phyloP scores from a whole-genome alignment of 768 basidiomycete genomes.

The Boletus rubescentipes region DNA sequence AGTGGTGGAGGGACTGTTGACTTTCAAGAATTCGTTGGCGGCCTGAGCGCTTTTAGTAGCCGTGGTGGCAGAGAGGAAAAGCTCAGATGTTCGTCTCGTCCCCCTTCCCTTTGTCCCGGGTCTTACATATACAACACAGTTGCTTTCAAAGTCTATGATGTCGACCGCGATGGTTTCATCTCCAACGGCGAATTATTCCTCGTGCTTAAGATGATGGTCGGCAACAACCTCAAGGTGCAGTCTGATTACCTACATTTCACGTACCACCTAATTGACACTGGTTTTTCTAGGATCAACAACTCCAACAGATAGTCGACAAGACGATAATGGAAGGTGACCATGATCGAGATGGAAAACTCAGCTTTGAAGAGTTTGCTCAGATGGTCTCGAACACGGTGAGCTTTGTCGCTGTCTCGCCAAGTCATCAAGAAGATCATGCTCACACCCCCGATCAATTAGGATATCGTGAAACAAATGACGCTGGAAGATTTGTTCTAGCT shows the following conservation, averaged over 20 bases:
- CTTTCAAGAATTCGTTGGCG: conserved; percentile 98
- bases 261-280: background rate
- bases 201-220: conserved; percentile 99
- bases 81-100: conserved; percentile 70
- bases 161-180: conserved; percentile 96
- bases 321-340: conserved; percentile 99
- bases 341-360: conserved; percentile 96
- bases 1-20: conserved; percentile 99
- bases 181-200: conserved; percentile 98
- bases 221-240: conserved; percentile 91
- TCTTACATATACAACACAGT: conserved; percentile 48
- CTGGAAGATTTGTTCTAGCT: conserved; percentile 84
- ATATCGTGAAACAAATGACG: conserved; percentile 99
- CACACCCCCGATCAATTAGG: conserved; percentile 44
- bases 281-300: conserved; percentile 79
- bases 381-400: conserved; percentile 96
- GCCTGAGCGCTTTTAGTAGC: conserved; percentile 95
- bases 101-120: background rate
- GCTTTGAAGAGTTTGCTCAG: conserved; percentile 93
- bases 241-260: background rate
- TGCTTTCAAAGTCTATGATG: conserved; percentile 99
- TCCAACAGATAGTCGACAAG: conserved; percentile 99
- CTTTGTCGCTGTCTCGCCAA: background rate
- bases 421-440: conserved; percentile 2
- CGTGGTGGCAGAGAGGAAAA: conserved; percentile 97